A percentile compares a stretch with the other conserved stretches of the same genome.
These are phyloP conservation scores for Talaromyces albobiverticillius DNA, from an alignment of 2,329 filamentous ascomycete genomes.

Conservation along the genomic window DNA sequence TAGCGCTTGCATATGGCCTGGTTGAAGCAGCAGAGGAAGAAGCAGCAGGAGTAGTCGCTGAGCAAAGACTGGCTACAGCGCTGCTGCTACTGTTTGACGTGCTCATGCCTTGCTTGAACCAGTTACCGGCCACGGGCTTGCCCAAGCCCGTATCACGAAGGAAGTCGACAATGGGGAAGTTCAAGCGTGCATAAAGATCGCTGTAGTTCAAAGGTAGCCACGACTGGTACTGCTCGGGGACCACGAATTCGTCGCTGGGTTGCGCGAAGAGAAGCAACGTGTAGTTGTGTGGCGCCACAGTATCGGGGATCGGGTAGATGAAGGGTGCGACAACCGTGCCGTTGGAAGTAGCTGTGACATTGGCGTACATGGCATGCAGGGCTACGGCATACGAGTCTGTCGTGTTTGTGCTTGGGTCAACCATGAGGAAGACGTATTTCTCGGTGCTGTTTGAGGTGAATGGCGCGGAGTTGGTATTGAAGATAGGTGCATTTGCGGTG, in stretches of 20 bases:
- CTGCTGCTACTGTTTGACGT: background rate
- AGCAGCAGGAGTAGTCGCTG: background rate
- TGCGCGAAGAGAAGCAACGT: slow-evolving; percentile 8
- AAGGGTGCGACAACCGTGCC: slow-evolving; percentile 2
- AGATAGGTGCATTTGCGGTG: background rate
- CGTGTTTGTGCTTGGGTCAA: slow-evolving; percentile 7
- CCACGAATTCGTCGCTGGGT: slow-evolving; percentile 1
- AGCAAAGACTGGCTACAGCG: background rate
- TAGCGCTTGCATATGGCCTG: background rate
- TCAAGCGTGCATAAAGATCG: background rate
- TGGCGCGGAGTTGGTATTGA: background rate
- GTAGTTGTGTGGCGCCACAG: slow-evolving; percentile 6
- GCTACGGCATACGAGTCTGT: background rate
- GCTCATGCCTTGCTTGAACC: slow-evolving; percentile 1
- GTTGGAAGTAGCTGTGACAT: slow-evolving; percentile 1
- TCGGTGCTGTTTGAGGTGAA: background rate
- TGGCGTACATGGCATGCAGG: slow-evolving; percentile 8
- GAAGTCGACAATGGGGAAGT: slow-evolving; percentile 9
- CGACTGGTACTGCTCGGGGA: slow-evolving; percentile 3
- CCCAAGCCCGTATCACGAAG: slow-evolving; percentile 4
- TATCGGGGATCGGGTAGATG: background rate
- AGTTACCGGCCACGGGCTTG: slow-evolving; percentile 8
- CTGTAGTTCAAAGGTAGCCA: slow-evolving; percentile 1
- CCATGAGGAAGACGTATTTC: slow-evolving; percentile 13
- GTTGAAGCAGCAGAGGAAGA: too few species aligned